Evolutionary conservation across 768 basidiomycete species (phyloP), one percentile per base, ranked within the genome.

Genomic region (Mycena epipterygia): DNA sequence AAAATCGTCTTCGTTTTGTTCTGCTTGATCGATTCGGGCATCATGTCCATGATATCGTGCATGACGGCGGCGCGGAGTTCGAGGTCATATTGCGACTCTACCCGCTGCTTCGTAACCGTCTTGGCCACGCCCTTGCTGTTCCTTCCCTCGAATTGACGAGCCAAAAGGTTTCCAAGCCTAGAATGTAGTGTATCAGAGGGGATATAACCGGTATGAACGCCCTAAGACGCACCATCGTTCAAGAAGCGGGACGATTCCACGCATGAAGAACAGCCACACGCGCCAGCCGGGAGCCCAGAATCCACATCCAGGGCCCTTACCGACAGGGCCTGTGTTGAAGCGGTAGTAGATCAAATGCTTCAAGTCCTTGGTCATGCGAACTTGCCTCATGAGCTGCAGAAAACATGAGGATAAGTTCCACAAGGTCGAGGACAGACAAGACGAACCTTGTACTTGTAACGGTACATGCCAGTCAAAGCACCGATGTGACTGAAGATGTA

Each of bases 261-360:
- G 91, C 92, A 99, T 94, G 88, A 99, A 99, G 87, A 99, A 99
- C 64, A 99, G 83, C 98, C 98, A 99, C 23, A 99, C 98, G 65
- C 98, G 89, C 98, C 98, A 99, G 41, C 98, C 98, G 37, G 98
- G 98, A 56, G 97, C 96, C 98, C 98, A 99, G 88, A 99, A 99
- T 67, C 98, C 98, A 77, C 95, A 95, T 74, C 98, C 98, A 56
- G 98, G 98, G 74, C 98, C 98, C 81, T 99, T 99, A 27, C 98
- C 98, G 56, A 99, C 98, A 70, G 98, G 98, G 71, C 98, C 98
- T 46, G 98, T 99, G 85, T 99, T 99, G 90, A 99, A 99, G 69
- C 96, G 95, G 78, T 97, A 97, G 85, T 97, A 97, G 82, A 98
- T 97, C 76, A 98, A 84, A 79, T 98, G 97, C 87, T 99, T 99